Evolutionary conservation across 2,329 filamentous ascomycete species (phyloP).

Genomic region (Cryoendolithus antarcticus): DNA sequence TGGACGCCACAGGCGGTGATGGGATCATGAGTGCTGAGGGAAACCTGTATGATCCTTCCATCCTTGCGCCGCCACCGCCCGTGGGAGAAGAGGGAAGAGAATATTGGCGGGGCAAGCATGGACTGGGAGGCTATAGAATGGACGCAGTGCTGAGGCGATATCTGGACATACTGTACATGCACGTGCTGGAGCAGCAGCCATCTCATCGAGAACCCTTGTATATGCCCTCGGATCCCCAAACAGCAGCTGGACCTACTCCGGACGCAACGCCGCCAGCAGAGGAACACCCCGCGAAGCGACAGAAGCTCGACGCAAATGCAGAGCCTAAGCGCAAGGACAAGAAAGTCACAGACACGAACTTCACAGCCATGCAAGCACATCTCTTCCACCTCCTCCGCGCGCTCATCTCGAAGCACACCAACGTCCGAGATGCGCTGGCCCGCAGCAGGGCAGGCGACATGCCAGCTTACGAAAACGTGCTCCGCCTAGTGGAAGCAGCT

Average conservation of each 20-base stretch:
- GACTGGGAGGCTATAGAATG: slow-evolving; percentile 73
- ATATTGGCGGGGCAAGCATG: slow-evolving; percentile 73
- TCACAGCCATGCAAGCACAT: slow-evolving; percentile 76
- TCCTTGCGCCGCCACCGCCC: slow-evolving; percentile 61
- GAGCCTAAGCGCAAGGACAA: slow-evolving; percentile 2
- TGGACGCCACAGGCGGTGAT: slow-evolving; percentile 77
- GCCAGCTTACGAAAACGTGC: slow-evolving; percentile 60
- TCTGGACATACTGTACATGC: slow-evolving; percentile 73
- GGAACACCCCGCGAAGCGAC: not conserved
- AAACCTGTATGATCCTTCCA: slow-evolving; percentile 79
- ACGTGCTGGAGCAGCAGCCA: slow-evolving; percentile 55
- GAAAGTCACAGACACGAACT: slow-evolving; percentile 39
- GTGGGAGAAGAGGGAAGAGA: slow-evolving; percentile 57
- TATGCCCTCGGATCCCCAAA: slow-evolving; percentile 43
- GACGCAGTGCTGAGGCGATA: slow-evolving; percentile 83
- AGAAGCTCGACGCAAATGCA: slow-evolving; percentile 3
- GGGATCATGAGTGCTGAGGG: slow-evolving; percentile 94
- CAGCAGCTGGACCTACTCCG: slow-evolving; percentile 6
- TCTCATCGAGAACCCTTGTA: slow-evolving; percentile 63
- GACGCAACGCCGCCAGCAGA: not conserved
- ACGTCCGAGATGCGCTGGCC: slow-evolving; percentile 77
- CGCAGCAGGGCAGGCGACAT: slow-evolving; percentile 58
- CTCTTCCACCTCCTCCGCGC: slow-evolving; percentile 84
- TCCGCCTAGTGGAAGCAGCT: slow-evolving; percentile 61
- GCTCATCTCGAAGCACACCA: slow-evolving; percentile 65